Base-by-base conservation (phyloP, 2,329 filamentous ascomycete genomes). In the Penicillium sp. region DNA sequence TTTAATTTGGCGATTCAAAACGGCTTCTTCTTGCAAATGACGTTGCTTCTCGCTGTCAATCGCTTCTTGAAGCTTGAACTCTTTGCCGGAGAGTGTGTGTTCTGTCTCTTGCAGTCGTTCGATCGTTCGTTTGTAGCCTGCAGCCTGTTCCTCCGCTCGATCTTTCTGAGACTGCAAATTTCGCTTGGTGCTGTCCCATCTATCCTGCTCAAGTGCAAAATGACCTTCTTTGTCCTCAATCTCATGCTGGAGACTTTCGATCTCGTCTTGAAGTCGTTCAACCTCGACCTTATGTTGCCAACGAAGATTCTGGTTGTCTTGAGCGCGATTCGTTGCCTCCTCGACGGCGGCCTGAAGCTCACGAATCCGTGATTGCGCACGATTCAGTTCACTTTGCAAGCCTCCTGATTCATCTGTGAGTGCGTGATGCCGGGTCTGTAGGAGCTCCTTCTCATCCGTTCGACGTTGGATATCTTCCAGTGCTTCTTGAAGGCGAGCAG, bases 1-100 rank as follows among this genome's bases (percentile, higher is more conserved):
- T 31, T 83, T 76, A 35, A 94, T 78, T 58, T 92, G 85, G n/a
- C 76, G 74, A 44, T 71, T 77, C 34, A 94, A 68, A 6, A 80
- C 66, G 8, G 76, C 76, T 56, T 90, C 83, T 52, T 90, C 84
- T 38, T 75, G 78, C 46, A 74, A 74, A 54, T 92, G 81, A 15
- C 84, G 79, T 45, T 85, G 76, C 31, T 76, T 75, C 55, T 89
- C 84, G 53, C 77, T 84, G 45, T 82, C 74, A 9, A 88, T 70
- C 3, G 79, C 78, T 52, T 81, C 74, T 56, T 84, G 78, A 12
- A 87, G 65, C 56, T 74, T 82, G 14, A 70, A 70, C 53, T 87
- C 83, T 56, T 82, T 83, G 45, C 74, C 74, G 13, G 81, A 82
- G 18, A 85, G 65, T 9, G 73, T 78, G 11, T 81, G 79, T 56